Percentiles rank a stretch among this genome's conserved stretches.
These are phyloP conservation scores for Mychonastes homosphaera DNA, from an alignment of 139 green algal species.

Conservation along the genomic window DNA sequence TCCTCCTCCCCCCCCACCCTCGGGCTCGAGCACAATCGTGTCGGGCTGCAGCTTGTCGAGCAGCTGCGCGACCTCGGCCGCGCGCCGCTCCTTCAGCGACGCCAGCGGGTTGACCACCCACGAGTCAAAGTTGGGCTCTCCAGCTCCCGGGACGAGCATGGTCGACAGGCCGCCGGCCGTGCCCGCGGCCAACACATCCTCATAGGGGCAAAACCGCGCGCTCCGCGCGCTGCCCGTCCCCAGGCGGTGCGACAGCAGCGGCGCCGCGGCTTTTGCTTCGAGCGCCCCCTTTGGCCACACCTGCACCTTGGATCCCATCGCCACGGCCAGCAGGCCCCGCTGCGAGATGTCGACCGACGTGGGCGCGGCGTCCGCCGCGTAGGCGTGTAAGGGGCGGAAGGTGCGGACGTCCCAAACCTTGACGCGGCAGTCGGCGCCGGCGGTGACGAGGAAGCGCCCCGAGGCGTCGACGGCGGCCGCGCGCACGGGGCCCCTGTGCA, in stretches of 20 bases:
- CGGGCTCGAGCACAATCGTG: conserved; percentile 90
- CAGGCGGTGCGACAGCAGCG: conserved; percentile 81
- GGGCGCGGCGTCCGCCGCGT: conserved; percentile 65
- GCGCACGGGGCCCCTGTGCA: conserved; percentile 66
- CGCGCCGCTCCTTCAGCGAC: conserved; percentile 59
- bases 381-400: conserved; percentile 74
- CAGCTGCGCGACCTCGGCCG: conserved; percentile 82
- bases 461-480: conserved; percentile 61
- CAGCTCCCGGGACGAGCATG: conserved; percentile 85
- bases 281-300: conserved; percentile 63
- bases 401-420: conserved; percentile 89
- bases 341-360: conserved; percentile 81
- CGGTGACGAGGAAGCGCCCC: conserved; percentile 79
- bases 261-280: conserved; percentile 56
- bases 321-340: conserved; percentile 78
- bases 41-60: conserved; percentile 96
- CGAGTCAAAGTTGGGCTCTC: conserved; percentile 97
- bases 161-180: conserved; percentile 38
- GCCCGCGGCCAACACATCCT: conserved; percentile 83
- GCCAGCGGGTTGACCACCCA: conserved; percentile 89
- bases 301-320: conserved; percentile 59
- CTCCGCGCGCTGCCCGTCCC: conserved; percentile 19
- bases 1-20: conserved; percentile 22
- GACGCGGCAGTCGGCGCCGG: conserved; percentile 66
- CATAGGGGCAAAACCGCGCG: conserved; percentile 86